Evolutionary conservation across 306 rosid genomes (phyloP).

Genomic region (Purshia tridentata): DNA sequence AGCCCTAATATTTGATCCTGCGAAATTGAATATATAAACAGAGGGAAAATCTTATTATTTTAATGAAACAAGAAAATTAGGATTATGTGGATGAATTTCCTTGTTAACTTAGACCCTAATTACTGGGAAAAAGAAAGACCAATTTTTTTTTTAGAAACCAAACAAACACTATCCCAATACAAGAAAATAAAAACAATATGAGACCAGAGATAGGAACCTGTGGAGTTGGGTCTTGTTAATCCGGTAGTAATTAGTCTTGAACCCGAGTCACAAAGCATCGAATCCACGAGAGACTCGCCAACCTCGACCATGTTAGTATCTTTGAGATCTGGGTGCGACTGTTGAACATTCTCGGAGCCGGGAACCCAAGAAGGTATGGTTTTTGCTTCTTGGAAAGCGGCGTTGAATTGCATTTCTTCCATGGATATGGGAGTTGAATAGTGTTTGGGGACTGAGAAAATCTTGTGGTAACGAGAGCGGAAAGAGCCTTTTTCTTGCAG

Average conservation of each 20-base stretch:
- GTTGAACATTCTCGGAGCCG: conserved; percentile 13
- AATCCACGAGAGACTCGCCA: conserved; percentile 44
- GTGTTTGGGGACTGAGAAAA: conserved; percentile 23
- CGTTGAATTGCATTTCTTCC: conserved; percentile 39
- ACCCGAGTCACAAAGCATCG: conserved; percentile 54
- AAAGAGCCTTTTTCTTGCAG: conserved; percentile 17
- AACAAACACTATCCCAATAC: background rate
- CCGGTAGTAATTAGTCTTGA: conserved; percentile 61
- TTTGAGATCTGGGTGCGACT: conserved; percentile 27
- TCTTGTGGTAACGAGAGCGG: background rate
- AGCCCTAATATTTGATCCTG: background rate
- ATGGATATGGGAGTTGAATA: conserved; percentile 23
- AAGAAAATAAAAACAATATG: background rate
- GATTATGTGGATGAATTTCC: background rate
- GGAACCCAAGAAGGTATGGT: conserved; percentile 35
- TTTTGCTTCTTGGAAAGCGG: conserved; percentile 33
- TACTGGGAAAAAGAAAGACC: background rate
- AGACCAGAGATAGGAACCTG: conserved; percentile 41
- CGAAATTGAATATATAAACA: background rate
- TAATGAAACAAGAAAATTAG: background rate
- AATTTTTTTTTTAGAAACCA: background rate
- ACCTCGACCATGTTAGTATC: conserved; percentile 40
- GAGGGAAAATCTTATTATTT: background rate
- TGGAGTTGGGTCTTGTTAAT: conserved; percentile 44
- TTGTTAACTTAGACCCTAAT: background rate